Conservation (phyloP, 2,329 filamentous ascomycete genomes). For the Botryotinia globosa region DNA sequence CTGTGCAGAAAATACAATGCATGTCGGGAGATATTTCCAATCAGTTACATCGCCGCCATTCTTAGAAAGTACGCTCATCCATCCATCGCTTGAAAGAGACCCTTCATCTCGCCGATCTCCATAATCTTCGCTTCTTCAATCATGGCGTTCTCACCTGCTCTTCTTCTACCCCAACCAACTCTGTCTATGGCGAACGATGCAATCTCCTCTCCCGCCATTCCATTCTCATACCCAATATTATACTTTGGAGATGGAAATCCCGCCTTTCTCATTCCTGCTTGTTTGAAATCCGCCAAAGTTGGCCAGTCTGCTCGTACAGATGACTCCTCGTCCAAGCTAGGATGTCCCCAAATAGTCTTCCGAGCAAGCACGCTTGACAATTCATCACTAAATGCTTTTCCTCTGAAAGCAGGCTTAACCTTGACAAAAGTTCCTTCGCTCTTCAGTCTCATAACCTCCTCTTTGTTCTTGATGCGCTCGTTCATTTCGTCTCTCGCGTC, state of each 20-base stretch:
- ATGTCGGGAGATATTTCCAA: background rate
- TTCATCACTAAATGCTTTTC: background rate
- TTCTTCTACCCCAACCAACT: background rate
- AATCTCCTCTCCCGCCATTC: background rate
- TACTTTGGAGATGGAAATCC: background rate
- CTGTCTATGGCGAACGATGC: background rate
- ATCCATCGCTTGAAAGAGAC: background rate
- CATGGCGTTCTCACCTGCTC: background rate
- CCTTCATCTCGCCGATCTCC: background rate
- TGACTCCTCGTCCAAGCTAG: background rate
- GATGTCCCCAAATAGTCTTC: background rate
- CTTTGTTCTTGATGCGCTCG: background rate
- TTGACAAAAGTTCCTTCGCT: background rate
- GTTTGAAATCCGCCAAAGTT: constrained; percentile 3
- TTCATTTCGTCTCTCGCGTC: constrained; percentile 4
- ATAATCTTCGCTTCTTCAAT: background rate
- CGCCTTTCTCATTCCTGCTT: background rate
- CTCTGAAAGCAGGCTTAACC: background rate
- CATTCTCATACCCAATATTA: background rate
- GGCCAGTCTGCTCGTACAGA: background rate
- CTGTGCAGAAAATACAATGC: background rate
- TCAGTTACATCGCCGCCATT: too few species aligned
- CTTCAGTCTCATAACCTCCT: constrained; percentile 13
- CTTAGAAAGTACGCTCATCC: background rate
- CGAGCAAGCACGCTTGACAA: background rate